phyloP scores from a whole-genome alignment of 805 yeast species.

The Metschnikowia lochheadii region DNA sequence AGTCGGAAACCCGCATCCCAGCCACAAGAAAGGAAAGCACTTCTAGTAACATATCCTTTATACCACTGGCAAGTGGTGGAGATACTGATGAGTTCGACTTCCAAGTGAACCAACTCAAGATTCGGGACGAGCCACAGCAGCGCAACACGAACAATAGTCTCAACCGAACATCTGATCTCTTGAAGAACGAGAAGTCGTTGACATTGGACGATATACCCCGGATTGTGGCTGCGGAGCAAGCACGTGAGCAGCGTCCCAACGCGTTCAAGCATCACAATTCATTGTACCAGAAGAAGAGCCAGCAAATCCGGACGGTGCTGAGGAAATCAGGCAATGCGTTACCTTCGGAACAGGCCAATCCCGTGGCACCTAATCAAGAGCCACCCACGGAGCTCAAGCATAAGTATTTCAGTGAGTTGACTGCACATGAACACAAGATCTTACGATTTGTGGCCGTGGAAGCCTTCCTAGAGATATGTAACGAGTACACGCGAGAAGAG shows the following conservation, averaged over 20 bases:
- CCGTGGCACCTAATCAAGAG: not conserved
- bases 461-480: conserved; percentile 38
- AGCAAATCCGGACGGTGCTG: conserved; percentile 21
- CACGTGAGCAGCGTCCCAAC: conserved; percentile 87
- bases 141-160: conserved; percentile 34
- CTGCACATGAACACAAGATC: conserved; percentile 52
- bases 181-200: conserved; percentile 76
- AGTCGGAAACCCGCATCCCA: conserved; percentile 15
- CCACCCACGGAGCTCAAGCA: conserved; percentile 1
- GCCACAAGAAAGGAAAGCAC: conserved; percentile 20
- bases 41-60: conserved; percentile 29
- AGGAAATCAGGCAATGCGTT: conserved; percentile 4
- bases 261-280: conserved; percentile 79
- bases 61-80: conserved; percentile 16
- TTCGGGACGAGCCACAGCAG: conserved; percentile 36
- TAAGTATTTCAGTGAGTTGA: conserved; percentile 62
- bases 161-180: conserved; percentile 63
- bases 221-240: conserved; percentile 95
- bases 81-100: conserved; percentile 28
- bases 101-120: conserved; percentile 24
- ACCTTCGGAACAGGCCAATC: conserved; percentile 11
- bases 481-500: conserved; percentile 28
- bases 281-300: conserved; percentile 31
- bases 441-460: conserved; percentile 57
- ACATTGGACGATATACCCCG: conserved; percentile 96